Conservation (phyloP, 805 yeast species). For the Saccharomycopsis vini region DNA sequence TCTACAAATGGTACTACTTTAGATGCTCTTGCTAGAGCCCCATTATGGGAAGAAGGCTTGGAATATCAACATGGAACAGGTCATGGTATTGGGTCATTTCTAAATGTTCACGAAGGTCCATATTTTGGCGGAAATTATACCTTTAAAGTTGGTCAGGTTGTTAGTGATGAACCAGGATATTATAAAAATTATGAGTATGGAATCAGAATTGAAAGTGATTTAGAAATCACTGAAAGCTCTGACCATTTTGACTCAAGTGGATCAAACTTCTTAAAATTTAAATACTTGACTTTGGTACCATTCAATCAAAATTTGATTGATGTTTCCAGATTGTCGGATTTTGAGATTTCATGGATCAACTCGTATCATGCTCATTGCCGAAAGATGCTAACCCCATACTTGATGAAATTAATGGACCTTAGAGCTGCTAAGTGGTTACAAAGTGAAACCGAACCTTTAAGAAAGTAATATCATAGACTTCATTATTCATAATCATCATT, state of each 20-base stretch:
- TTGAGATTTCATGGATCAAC: slow-evolving; percentile 44
- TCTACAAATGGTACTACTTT: slow-evolving; percentile 45
- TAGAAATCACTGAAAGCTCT: slow-evolving; percentile 39
- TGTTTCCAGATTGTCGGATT: slow-evolving; percentile 31
- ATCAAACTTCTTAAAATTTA: slow-evolving; percentile 40
- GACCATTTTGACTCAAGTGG: slow-evolving; percentile 27
- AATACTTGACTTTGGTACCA: slow-evolving; percentile 51
- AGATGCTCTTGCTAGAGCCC: slow-evolving; percentile 51
- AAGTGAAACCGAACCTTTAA: slow-evolving; percentile 47
- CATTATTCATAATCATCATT: background rate
- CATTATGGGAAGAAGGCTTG: slow-evolving; percentile 45
- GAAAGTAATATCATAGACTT: background rate
- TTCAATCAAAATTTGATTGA: slow-evolving; percentile 46
- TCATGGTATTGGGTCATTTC: slow-evolving; percentile 54
- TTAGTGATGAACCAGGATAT: slow-evolving; percentile 57
- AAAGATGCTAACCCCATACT: slow-evolving; percentile 32
- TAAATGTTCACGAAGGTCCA: slow-evolving; percentile 57
- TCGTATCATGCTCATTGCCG: slow-evolving; percentile 39
- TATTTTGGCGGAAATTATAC: slow-evolving; percentile 37
- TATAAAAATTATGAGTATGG: slow-evolving; percentile 54
- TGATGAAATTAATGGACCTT: slow-evolving; percentile 35
- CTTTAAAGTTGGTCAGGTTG: slow-evolving; percentile 44
- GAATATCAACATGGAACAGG: slow-evolving; percentile 61
- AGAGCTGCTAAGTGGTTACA: slow-evolving; percentile 63
- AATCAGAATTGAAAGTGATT: slow-evolving; percentile 37